phyloP scores from a whole-genome alignment of 257 asterid species.

The Salvia miltiorrhiza region DNA sequence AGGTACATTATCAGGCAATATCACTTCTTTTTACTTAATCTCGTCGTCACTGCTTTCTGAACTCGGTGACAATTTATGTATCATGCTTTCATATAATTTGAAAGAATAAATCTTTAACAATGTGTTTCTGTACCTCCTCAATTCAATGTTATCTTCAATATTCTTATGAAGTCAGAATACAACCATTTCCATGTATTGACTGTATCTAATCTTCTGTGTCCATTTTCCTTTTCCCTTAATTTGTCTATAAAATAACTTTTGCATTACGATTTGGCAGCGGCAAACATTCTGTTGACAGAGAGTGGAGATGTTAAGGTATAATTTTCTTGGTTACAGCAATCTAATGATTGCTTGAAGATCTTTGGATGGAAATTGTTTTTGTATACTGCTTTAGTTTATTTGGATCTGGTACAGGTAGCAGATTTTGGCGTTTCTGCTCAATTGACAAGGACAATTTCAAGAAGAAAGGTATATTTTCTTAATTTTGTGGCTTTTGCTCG shows the following conservation, averaged over 20 bases:
- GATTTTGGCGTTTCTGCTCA: conserved; percentile 99
- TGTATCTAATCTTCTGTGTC: conserved; percentile 14
- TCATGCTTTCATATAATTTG: conserved; percentile 2
- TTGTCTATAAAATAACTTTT: conserved; percentile 13
- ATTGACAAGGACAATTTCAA: conserved; percentile 88
- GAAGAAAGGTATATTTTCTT: conserved; percentile 72
- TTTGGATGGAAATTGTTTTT: conserved; percentile 4
- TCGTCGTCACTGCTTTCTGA: not conserved
- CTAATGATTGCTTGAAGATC: not conserved
- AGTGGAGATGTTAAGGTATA: conserved; percentile 97
- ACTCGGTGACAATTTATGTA: not conserved
- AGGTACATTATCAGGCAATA: conserved; percentile 45
- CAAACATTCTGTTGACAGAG: conserved; percentile 92
- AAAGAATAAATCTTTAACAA: not conserved
- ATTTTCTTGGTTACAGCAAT: conserved; percentile 14
- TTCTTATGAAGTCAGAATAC: conserved; percentile 6
- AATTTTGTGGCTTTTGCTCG: conserved; percentile 4
- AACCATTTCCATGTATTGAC: conserved; percentile 5
- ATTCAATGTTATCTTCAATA: not conserved
- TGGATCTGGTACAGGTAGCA: conserved; percentile 66
- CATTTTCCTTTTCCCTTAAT: not conserved
- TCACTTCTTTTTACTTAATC: not conserved
- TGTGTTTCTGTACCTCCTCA: conserved; percentile 6
- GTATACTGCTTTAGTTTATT: not conserved
- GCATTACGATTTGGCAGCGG: conserved; percentile 64